Evolutionary conservation across 75 land plant species (phyloP), one percentile per base, ranked within the genome.

Genomic region (Adiantum capillusveneris): DNA sequence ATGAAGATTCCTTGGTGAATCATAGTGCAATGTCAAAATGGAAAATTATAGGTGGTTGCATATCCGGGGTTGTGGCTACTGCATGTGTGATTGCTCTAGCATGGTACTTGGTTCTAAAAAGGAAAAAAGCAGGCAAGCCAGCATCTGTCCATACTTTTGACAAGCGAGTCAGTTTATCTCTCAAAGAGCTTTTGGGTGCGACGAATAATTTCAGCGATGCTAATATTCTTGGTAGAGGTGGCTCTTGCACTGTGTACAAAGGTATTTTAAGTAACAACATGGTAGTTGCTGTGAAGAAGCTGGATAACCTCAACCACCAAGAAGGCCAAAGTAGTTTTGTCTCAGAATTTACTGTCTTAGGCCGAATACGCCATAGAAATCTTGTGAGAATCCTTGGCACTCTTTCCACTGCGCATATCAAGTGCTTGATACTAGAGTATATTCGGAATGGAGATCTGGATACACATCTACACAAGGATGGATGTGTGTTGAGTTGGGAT

Each of bases 371-470:
- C 53, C 96, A 90, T 57, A 44, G 78, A 13, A 86, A 81, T 29
- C 80, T 90, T 9, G 78, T 90, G 44, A 86, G 69, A 69, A 56
- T 90, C 0, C 51, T 81, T 27, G 83, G 85, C 9, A 79, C 46
- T 22, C 86, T 78, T 50, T 81, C 81, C 51, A 61, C 79, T 60
- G 67, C 53, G 2, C 82, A 71, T 1, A 75, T 73, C 67, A 46
- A 21, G 22, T 77, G 70, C 57, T 51, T 86, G 56, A 85, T 86
- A 25, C 76, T 86, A 24, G 76, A 86, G 54, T 90, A 65, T 64
- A 43, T 90, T 49, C 63, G 74, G 24, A 84, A 75, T 19, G 96
- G 91, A 0, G 81, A 79, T 59, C 62, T 90, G 25, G 73, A 71
- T 9, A 61, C 52, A 1, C 73, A 65, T 3, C 36, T 86, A 56